Percentiles rank a stretch among this genome's conserved stretches.
Conservation (phyloP, 2,329 filamentous ascomycete species). For the Drechslera avenae region DNA sequence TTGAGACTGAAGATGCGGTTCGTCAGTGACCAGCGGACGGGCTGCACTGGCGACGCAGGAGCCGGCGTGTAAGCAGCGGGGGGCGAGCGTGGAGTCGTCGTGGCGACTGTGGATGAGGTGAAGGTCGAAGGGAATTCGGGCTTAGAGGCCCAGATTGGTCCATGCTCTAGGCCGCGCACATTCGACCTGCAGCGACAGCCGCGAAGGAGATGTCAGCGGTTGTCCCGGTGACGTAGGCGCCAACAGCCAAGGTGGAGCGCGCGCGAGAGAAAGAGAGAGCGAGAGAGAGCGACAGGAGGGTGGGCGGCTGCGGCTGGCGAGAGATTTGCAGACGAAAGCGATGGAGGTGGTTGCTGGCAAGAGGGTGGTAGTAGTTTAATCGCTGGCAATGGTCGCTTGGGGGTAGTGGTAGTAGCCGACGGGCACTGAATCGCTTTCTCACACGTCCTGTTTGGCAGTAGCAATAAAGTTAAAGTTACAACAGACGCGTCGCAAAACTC, state of each 20-base stretch:
- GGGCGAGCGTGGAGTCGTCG: constrained; percentile 35
- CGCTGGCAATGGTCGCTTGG: background rate
- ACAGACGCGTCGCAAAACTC: background rate
- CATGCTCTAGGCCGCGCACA: constrained; percentile 19
- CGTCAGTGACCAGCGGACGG: constrained; percentile 50
- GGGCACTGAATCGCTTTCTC: constrained; percentile 3
- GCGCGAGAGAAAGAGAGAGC: background rate
- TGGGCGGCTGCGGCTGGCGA: too few species aligned
- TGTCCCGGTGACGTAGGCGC: too few species aligned
- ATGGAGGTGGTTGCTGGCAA: background rate
- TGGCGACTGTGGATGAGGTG: constrained; percentile 22
- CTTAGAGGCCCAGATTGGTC: constrained; percentile 16
- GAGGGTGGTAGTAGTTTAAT: too few species aligned
- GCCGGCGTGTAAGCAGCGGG: constrained; percentile 33
- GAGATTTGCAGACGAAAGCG: background rate
- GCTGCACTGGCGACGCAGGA: constrained; percentile 27
- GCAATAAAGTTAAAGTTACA: constrained; percentile 4
- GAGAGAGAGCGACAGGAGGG: background rate
- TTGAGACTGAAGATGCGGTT: constrained; percentile 50
- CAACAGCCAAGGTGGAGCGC: too few species aligned
- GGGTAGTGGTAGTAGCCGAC: background rate
- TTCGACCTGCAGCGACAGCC: constrained; percentile 12
- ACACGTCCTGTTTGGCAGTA: background rate
- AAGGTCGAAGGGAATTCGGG: constrained; percentile 15
- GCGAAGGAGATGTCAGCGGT: background rate